A percentile compares a stretch with the other conserved stretches of the same genome.
Conservation (phyloP, 108 stramenopile genomes). For the Fragilaria crotonensis region DNA sequence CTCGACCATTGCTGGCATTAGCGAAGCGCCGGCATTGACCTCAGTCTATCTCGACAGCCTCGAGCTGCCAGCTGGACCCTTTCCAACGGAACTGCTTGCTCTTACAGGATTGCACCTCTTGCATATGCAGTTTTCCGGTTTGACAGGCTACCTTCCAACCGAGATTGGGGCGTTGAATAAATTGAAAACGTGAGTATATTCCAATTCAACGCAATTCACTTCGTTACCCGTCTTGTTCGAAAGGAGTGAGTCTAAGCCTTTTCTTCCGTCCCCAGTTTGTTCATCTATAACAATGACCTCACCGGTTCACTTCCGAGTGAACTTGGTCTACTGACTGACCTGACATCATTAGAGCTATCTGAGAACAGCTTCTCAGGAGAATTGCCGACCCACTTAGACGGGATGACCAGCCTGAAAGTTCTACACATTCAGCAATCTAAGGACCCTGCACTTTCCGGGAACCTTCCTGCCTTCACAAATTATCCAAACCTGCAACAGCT, state of each 20-base stretch:
- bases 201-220: too few relatives aligned
- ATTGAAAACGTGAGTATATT: neutral
- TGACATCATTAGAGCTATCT: slow-evolving; percentile 10
- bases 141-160: slow-evolving; percentile 6
- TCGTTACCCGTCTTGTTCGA: too few relatives aligned
- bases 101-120: neutral
- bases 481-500: slow-evolving; percentile 9
- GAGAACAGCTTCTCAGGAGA: slow-evolving; percentile 54
- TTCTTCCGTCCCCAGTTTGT: slow-evolving; percentile 42
- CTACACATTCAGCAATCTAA: slow-evolving; percentile 14
- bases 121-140: slow-evolving; percentile 9
- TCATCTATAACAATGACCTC: slow-evolving; percentile 33
- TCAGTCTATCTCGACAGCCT: slow-evolving; percentile 12
- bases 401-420: slow-evolving; percentile 37
- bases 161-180: neutral
- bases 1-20: slow-evolving; percentile 23
- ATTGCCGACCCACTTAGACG: slow-evolving; percentile 36
- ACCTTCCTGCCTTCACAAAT: neutral
- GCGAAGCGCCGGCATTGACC: slow-evolving; percentile 25
- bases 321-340: slow-evolving; percentile 14
- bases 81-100: slow-evolving; percentile 17
- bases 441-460: neutral
- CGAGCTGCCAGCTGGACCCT: slow-evolving; percentile 23
- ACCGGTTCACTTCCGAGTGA: slow-evolving; percentile 25
- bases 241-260: too few relatives aligned